phyloP scores from a whole-genome alignment of 2,329 filamentous ascomycete species.

The Colletotrichum lini region DNA sequence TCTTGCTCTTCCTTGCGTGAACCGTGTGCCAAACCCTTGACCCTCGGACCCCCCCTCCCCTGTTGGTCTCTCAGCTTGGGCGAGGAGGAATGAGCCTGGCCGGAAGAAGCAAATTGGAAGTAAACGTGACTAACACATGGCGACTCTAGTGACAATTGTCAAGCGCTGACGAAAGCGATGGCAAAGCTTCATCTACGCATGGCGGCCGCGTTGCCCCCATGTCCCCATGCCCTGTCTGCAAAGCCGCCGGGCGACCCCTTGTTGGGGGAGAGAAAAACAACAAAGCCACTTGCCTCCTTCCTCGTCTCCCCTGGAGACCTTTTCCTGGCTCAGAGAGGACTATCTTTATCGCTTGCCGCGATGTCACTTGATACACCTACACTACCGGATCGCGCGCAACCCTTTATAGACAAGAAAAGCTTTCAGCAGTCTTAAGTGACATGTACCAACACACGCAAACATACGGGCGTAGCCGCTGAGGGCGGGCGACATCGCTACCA shows the following conservation, averaged over 20 bases:
- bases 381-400: slow-evolving; percentile 9
- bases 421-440: slow-evolving; percentile 12
- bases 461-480: slow-evolving; percentile 17
- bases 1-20: neutral
- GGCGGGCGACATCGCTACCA: slow-evolving; percentile 11
- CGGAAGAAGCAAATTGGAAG: neutral
- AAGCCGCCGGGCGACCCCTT: slow-evolving; percentile 5
- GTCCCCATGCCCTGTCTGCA: slow-evolving; percentile 17
- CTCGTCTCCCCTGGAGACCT: slow-evolving; percentile 12
- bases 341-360: slow-evolving; percentile 11
- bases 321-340: slow-evolving; percentile 3
- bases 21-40: neutral
- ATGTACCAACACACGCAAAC: slow-evolving; percentile 14
- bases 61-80: neutral
- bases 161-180: slow-evolving; percentile 69
- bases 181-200: slow-evolving; percentile 20
- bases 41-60: neutral
- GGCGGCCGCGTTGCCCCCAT: slow-evolving; percentile 22
- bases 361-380: slow-evolving; percentile 19
- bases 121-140: slow-evolving; percentile 46
- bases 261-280: neutral
- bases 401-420: neutral
- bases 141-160: slow-evolving; percentile 66
- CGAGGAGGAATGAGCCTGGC: neutral
- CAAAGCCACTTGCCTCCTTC: slow-evolving; percentile 28